phyloP scores from a whole-genome alignment of 306 rosid species.

The Albizia julibrissin region DNA sequence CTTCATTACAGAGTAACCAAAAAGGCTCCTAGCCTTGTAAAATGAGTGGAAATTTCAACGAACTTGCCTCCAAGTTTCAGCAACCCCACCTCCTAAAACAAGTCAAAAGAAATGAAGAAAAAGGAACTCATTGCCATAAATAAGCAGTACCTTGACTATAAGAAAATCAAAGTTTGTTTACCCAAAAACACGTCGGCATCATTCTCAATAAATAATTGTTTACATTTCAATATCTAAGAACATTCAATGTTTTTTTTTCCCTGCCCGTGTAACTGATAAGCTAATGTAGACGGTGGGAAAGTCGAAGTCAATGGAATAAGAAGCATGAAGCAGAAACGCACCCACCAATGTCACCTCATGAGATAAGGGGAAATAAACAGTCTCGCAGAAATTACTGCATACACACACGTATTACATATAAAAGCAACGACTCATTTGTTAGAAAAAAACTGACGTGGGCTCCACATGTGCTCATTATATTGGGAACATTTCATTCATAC shows the following conservation, averaged over 20 bases:
- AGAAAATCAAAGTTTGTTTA: constrained; percentile 24
- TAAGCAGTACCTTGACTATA: neutral
- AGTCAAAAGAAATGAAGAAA: neutral
- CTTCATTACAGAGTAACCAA: neutral
- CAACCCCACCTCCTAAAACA: neutral
- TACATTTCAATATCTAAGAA: constrained; percentile 27
- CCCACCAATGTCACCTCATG: constrained; percentile 11
- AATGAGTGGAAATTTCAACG: neutral
- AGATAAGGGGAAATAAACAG: neutral
- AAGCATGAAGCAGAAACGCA: neutral
- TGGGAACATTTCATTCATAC: neutral
- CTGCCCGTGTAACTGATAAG: neutral
- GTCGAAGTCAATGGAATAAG: constrained; percentile 33
- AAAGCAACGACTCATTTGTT: neutral
- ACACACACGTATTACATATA: neutral
- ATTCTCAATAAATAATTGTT: neutral
- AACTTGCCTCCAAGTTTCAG: neutral
- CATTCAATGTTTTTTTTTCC: constrained; percentile 13
- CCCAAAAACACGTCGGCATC: neutral
- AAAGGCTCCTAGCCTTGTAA: neutral
- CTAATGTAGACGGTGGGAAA: neutral
- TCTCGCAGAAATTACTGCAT: neutral
- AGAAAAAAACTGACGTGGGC: neutral
- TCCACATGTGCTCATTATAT: neutral
- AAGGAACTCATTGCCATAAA: neutral